These are phyloP conservation scores for Tuber umbilicatum DNA, from an alignment of 495 filamentous ascomycete species.

Conservation along the genomic window DNA sequence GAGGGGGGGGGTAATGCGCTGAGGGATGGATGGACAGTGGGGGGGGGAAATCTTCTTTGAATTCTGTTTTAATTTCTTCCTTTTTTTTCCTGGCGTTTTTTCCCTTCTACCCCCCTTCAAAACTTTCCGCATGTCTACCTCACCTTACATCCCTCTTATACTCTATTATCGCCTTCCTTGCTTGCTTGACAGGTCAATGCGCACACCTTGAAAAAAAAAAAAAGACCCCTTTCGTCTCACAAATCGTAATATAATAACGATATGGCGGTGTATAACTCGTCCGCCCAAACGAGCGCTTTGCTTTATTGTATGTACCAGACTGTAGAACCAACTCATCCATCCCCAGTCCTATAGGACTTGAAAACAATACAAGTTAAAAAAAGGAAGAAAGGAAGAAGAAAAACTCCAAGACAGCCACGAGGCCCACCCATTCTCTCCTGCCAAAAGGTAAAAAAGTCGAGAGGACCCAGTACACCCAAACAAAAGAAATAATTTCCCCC, in stretches of 20 bases:
- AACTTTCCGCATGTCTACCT: not conserved
- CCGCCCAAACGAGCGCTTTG: not conserved
- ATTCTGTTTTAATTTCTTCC: not conserved
- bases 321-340: not conserved
- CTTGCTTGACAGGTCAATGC: not conserved
- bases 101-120: constrained; percentile 8
- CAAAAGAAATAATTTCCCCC: constrained; percentile 10
- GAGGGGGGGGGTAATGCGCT: not conserved
- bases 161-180: not conserved
- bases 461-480: constrained; percentile 9
- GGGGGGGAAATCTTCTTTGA: not conserved
- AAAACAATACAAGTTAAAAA: not conserved
- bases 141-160: not conserved
- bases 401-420: constrained; percentile 16
- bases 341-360: not conserved
- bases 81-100: not conserved
- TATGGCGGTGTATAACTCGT: not conserved
- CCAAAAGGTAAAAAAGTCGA: not conserved
- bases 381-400: constrained; percentile 14
- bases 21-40: not conserved
- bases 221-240: not conserved
- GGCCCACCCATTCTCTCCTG: constrained; percentile 6
- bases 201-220: too few relatives aligned
- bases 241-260: not conserved
- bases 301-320: not conserved